These are phyloP conservation scores for Mortierella antarctica DNA, from an alignment of 192 early-diverging fungal species.

Conservation along the genomic window DNA sequence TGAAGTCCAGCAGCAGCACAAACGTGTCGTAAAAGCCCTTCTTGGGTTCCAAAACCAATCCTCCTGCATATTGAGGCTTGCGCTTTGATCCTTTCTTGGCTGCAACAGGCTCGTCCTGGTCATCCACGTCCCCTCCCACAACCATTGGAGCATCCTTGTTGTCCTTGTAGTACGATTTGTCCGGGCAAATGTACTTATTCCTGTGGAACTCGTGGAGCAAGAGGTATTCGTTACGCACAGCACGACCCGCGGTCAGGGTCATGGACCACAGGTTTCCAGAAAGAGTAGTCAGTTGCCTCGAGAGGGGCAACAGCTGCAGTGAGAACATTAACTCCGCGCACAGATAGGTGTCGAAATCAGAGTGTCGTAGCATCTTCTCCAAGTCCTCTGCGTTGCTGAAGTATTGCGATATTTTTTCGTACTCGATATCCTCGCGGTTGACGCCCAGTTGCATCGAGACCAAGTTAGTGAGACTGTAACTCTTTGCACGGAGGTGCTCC, in stretches of 20 bases:
- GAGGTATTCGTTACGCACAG: slow-evolving; percentile 95
- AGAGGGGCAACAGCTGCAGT: slow-evolving; percentile 90
- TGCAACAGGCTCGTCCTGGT: slow-evolving; percentile 38
- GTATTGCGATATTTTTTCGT: slow-evolving; percentile 77
- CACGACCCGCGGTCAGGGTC: slow-evolving; percentile 89
- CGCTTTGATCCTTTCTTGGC: slow-evolving; percentile 65
- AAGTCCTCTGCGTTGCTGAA: slow-evolving; percentile 72
- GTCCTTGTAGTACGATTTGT: slow-evolving; percentile 66
- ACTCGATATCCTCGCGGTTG: slow-evolving; percentile 85
- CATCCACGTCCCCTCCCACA: slow-evolving; percentile 40
- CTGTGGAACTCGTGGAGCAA: slow-evolving; percentile 96
- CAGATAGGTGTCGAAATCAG: slow-evolving; percentile 85
- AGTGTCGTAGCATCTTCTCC: slow-evolving; percentile 80
- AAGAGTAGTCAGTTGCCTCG: slow-evolving; percentile 90
- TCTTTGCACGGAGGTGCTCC: slow-evolving; percentile 87
- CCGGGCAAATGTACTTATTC: slow-evolving; percentile 92
- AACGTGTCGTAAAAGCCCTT: slow-evolving; percentile 97
- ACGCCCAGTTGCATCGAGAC: slow-evolving; percentile 81
- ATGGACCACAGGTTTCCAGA: slow-evolving; percentile 97
- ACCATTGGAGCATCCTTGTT: slow-evolving; percentile 21
- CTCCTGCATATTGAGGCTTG: slow-evolving; percentile 94
- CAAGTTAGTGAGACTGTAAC: slow-evolving; percentile 83
- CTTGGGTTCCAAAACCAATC: slow-evolving; percentile 97
- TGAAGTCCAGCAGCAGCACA: slow-evolving; percentile 97
- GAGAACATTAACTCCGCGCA: slow-evolving; percentile 87